Percentiles rank a stretch among this genome's conserved stretches.
These are phyloP conservation scores for Raddia guianensis DNA, from an alignment of 176 grass and related monocot species.

Conservation along the genomic window DNA sequence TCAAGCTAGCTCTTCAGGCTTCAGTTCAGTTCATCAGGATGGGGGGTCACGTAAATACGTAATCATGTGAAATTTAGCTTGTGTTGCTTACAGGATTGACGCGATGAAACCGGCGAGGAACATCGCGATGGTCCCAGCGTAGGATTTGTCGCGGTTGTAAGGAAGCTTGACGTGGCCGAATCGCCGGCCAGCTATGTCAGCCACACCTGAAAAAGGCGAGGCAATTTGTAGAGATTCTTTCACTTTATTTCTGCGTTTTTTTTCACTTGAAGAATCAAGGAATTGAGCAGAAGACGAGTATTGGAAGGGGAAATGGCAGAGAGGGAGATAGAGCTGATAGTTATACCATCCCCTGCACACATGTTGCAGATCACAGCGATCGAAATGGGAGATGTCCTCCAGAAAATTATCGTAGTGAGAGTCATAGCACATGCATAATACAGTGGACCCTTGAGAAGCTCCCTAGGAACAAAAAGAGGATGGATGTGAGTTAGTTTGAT, in stretches of 20 bases:
- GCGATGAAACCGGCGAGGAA: constrained; percentile 62
- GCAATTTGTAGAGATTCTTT: background rate
- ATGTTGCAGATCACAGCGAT: constrained; percentile 82
- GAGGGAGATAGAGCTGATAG: constrained; percentile 37
- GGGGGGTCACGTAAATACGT: no score
- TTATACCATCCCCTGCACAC: constrained; percentile 79
- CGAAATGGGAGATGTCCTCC: constrained; percentile 79
- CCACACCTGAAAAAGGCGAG: constrained; percentile 54
- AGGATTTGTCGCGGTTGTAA: constrained; percentile 78
- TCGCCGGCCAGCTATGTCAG: constrained; percentile 79
- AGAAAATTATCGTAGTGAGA: constrained; percentile 67
- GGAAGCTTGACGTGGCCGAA: constrained; percentile 68
- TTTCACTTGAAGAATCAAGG: background rate
- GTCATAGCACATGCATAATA: constrained; percentile 79
- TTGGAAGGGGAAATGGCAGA: background rate
- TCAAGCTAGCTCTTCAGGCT: background rate
- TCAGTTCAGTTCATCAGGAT: background rate
- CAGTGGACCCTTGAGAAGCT: constrained; percentile 84
- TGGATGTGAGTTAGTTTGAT: background rate
- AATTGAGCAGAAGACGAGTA: background rate
- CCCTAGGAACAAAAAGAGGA: constrained; percentile 36
- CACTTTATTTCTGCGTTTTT: background rate
- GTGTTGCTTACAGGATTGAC: constrained; percentile 59
- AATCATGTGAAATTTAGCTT: no score
- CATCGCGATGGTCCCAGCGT: constrained; percentile 65